Evolutionary conservation across 2,329 filamentous ascomycete genomes (phyloP), one percentile per base, ranked within the genome.

Genomic region (Dactylellina cionopaga): DNA sequence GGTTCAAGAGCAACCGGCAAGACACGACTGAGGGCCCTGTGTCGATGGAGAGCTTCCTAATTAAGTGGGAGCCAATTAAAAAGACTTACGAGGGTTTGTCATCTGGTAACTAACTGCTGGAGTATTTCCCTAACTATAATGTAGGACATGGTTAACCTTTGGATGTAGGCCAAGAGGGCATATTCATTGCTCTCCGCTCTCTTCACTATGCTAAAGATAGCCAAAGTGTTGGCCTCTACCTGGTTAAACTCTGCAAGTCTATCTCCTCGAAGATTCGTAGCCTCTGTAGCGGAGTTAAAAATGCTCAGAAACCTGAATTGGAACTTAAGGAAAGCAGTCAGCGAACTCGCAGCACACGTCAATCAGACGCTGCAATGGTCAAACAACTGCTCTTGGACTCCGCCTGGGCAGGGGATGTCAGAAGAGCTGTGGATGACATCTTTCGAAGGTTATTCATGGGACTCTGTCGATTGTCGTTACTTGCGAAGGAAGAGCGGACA

Each of bases 361-460:
- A 64, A 41, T 44, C 66, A 3, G 51, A 71, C 6, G 27, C 55
- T 5, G 29, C 55, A n/a, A 33, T 27, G 5, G 2, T 58, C 6
- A 58, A 52, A 44, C 66, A 58, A 33, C 35, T 39, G 15, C 51
- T 58, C 7, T n/a, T 64, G 9, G 58, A 71, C 25, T 33, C 66
- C 29, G 66, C 43, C 13, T 71, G 66, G 66, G 58, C 59, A 6
- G 7, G 5, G 29, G 55, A 56, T 19, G 25, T 56, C 9, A 60
- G 41, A 19, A 60, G 60, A 33, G 69, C 60, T 3, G 39, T 73
- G 22, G 60, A 73, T 24, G 60, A 65, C 11, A 52, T 66, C 46
- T 73, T 73, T 25, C 69, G 60, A 7, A 44, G 69, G 24, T 24
- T 73, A 1, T 62, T 73, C 59, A 73, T 66, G 69, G 43, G 17